Evolutionary conservation across 73 alveolate genomes (phyloP).

Genomic region (Paramecium biaurelia): DNA sequence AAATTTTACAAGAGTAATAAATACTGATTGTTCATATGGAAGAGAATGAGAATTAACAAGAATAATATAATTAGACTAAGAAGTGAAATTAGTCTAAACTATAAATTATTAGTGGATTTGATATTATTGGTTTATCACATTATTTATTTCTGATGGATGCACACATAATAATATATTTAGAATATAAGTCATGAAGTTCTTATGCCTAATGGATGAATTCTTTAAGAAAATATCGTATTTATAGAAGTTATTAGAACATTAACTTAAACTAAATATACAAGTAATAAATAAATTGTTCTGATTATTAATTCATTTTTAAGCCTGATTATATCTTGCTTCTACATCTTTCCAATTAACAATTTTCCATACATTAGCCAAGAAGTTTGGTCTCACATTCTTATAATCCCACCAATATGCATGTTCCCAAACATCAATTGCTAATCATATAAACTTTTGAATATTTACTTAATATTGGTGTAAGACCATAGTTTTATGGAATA

Average conservation of each 20-base stretch:
- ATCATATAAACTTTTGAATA: background rate
- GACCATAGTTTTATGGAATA: constrained; percentile 74
- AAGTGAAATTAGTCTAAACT: no score
- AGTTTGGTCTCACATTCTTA: constrained; percentile 81
- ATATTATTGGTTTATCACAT: no score
- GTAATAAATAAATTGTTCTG: background rate
- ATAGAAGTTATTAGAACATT: background rate
- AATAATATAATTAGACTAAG: no score
- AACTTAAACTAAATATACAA: background rate
- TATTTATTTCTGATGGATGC: no score
- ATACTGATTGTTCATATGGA: no score
- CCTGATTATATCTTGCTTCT: constrained; percentile 76
- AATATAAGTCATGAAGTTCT: no score
- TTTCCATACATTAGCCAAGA: constrained; percentile 84
- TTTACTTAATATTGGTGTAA: constrained; percentile 81
- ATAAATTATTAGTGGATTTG: no score
- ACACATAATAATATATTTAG: no score
- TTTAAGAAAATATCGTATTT: background rate
- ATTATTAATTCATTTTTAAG: constrained; percentile 26
- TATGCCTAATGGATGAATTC: no score
- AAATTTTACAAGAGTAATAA: no score
- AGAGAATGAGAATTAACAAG: no score
- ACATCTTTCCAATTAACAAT: constrained; percentile 89
- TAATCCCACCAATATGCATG: constrained; percentile 92
- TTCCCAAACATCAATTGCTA: constrained; percentile 91